Percentiles rank a stretch among this genome's conserved stretches.
Conservation (phyloP, 352 stramenopile genomes). For the Phytopythium kandeliae region DNA sequence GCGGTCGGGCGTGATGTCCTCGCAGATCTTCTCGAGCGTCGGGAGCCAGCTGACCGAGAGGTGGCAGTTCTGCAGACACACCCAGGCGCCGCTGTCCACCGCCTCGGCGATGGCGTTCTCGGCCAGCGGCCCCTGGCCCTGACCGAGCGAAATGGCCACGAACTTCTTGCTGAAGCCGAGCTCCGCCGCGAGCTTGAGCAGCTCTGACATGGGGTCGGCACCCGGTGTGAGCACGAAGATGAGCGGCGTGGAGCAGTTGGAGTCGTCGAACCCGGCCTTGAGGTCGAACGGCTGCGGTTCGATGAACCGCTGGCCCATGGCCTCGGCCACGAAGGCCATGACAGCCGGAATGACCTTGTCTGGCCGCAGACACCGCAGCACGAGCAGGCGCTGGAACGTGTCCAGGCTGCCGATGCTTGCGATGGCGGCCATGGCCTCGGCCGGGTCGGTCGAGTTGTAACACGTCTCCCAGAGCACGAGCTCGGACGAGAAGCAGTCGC, state of each 20-base stretch:
- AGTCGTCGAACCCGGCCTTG: slow-evolving; percentile 90
- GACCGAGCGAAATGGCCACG: slow-evolving; percentile 91
- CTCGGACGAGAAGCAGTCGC: slow-evolving; percentile 45
- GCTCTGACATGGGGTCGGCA: slow-evolving; percentile 92
- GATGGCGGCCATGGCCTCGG: slow-evolving; percentile 53
- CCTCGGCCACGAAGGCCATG: slow-evolving; percentile 86
- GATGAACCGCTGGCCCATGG: slow-evolving; percentile 91
- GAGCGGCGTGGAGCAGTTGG: slow-evolving; percentile 90
- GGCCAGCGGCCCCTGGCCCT: slow-evolving; percentile 91
- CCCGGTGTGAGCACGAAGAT: slow-evolving; percentile 95
- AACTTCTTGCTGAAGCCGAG: slow-evolving; percentile 91
- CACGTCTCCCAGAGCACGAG: slow-evolving; percentile 51
- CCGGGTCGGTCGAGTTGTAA: slow-evolving; percentile 87
- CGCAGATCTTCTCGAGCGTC: slow-evolving; percentile 91
- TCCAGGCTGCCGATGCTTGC: slow-evolving; percentile 57
- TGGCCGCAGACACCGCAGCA: slow-evolving; percentile 88
- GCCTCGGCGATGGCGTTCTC: slow-evolving; percentile 91
- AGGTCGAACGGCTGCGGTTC: slow-evolving; percentile 93
- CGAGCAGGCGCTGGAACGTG: slow-evolving; percentile 86
- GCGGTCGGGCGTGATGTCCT: slow-evolving; percentile 90
- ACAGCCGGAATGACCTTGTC: slow-evolving; percentile 92
- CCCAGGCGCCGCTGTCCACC: slow-evolving; percentile 92
- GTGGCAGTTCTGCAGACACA: slow-evolving; percentile 96
- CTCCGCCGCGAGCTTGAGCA: slow-evolving; percentile 90
- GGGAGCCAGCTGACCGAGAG: slow-evolving; percentile 93